phyloP scores from a whole-genome alignment of 305 asterid species.

The Rubia peregrina region DNA sequence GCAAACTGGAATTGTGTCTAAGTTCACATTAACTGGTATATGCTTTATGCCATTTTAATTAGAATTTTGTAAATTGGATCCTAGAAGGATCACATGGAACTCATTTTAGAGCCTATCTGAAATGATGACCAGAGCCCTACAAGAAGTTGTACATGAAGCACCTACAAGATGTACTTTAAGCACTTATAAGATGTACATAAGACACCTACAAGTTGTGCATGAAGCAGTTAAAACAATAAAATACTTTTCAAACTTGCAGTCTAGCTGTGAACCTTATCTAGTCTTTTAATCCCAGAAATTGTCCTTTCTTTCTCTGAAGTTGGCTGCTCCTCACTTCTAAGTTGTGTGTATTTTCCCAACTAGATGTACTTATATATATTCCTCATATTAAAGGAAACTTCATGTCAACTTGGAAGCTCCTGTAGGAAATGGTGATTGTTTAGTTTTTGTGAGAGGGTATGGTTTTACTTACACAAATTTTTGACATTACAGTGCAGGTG shows the following conservation, averaged over 20 bases:
- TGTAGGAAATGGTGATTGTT: background rate
- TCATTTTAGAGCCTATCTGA: too few species aligned
- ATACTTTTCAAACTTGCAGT: background rate
- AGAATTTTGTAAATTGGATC: constrained; percentile 11
- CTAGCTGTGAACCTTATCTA: background rate
- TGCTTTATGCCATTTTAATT: constrained; percentile 27
- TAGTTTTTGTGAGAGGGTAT: background rate
- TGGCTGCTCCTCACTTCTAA: background rate
- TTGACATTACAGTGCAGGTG: too few species aligned
- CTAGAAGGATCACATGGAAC: too few species aligned
- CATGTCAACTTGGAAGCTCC: background rate
- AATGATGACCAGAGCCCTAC: too few species aligned
- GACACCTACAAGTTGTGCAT: too few species aligned
- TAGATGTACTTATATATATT: background rate
- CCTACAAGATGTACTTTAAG: too few species aligned
- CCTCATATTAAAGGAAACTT: background rate
- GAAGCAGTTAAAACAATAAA: too few species aligned
- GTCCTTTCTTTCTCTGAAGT: background rate
- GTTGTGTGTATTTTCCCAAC: background rate
- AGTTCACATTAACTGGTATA: background rate
- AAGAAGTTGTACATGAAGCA: too few species aligned
- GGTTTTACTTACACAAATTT: background rate
- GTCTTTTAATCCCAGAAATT: background rate
- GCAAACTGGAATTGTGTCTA: background rate
- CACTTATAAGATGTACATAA: too few species aligned